Evolutionary conservation across 257 asterid species (phyloP), one percentile per base, ranked within the genome.

Genomic region (Solanum lycopersicoides): DNA sequence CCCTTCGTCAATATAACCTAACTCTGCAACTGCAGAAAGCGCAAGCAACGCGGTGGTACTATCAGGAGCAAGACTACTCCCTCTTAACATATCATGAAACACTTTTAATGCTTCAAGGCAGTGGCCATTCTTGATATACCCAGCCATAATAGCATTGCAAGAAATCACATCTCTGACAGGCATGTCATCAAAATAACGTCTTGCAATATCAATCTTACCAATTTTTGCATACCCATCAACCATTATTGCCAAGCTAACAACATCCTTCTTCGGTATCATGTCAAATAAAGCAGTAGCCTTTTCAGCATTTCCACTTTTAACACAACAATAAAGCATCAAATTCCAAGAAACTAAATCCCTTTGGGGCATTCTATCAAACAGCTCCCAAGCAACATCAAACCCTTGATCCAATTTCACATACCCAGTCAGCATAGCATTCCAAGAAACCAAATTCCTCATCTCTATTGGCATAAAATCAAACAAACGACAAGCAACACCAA

Each of bases 301-400:
- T 72, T 89, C 91, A 90, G 92, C 88, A 88, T 91, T 91, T 68
- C 94, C 95, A 88, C 91, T 89, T 92, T 95, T 92, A 4, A 92
- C 94, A 59, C 95, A 94, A 45, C 95, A 93, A 93, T 91, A 95
- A 76, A 94, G 89, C 97, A 94, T 93, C 86, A 94, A 92, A 87
- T 96, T 96, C 98, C 96, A 95, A 37, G 99, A 94, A 91, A 96
- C 97, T 91, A 93, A 91, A 88, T 96, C 98, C 76, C 94, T 93
- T 15, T 88, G 56, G 0, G 93, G 97, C 96, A 94, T 95, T 89
- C 79, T 85, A 88, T 91, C 93, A 83, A 96, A 96, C 92, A 96
- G 69, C 8, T 91, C 89, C 90, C 83, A 42, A 9, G 96, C 95
- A 83, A 35, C 75, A 86, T 89, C 91, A 65, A 91, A 92, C 45